Conservation (phyloP, 768 basidiomycete species). For the Daedaleopsis sinensis region DNA sequence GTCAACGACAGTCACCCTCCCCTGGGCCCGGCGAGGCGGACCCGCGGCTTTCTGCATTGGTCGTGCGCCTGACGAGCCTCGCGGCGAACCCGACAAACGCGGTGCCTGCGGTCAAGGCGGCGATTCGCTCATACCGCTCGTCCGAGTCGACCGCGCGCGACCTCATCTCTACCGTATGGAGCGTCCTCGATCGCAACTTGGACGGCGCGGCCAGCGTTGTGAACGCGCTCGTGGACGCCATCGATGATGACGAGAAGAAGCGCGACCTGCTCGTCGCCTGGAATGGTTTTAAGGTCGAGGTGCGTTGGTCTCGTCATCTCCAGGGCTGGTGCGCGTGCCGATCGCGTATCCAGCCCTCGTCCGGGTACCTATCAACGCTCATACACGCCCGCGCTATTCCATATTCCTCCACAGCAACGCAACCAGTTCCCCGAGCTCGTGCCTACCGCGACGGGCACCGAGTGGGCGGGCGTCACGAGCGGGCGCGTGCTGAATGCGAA, state of each 20-base stretch:
- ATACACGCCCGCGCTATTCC: background rate
- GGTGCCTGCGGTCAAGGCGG: constrained; percentile 65
- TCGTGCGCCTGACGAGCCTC: constrained; percentile 61
- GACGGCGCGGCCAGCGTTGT: constrained; percentile 79
- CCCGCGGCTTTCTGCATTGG: constrained; percentile 54
- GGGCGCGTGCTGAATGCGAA: constrained; percentile 87
- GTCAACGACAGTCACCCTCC: constrained; percentile 34
- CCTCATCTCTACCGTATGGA: constrained; percentile 88
- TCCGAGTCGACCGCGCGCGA: constrained; percentile 83
- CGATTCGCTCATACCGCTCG: constrained; percentile 75
- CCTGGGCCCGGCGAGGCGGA: constrained; percentile 50
- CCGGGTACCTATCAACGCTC: background rate
- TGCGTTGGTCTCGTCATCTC: constrained; percentile 30
- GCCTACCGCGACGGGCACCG: constrained; percentile 58
- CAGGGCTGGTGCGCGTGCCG: background rate
- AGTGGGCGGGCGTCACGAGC: constrained; percentile 78
- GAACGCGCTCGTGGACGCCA: constrained; percentile 70
- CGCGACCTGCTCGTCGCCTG: constrained; percentile 73
- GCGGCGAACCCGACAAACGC: constrained; percentile 62
- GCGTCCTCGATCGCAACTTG: constrained; percentile 63
- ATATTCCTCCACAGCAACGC: constrained; percentile 69
- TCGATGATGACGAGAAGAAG: constrained; percentile 88
- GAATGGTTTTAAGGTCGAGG: constrained; percentile 86
- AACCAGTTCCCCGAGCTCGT: constrained; percentile 82
- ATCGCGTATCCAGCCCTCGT: background rate